A percentile compares a stretch with the other conserved stretches of the same genome.
These are phyloP conservation scores for Annulohypoxylon moriforme DNA, from an alignment of 495 filamentous ascomycete species.

Conservation along the genomic window DNA sequence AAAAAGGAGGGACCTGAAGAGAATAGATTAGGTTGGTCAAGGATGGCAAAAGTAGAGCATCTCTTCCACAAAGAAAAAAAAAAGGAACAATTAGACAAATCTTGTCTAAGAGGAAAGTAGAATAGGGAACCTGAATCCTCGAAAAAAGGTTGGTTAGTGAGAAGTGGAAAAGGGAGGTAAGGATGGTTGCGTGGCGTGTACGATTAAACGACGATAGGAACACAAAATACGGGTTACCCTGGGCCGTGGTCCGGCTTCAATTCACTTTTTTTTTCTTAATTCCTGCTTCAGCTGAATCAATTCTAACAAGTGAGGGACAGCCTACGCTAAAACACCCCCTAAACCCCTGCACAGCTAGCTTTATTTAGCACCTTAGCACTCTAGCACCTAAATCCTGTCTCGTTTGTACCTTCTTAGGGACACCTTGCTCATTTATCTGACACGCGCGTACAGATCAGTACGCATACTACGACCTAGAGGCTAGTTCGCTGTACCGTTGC, in stretches of 20 bases:
- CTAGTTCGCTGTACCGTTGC: neutral
- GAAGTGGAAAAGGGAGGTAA: slow-evolving; percentile 24
- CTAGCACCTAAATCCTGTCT: slow-evolving; percentile 15
- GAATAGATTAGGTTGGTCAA: slow-evolving; percentile 45
- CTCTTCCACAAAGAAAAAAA: slow-evolving; percentile 37
- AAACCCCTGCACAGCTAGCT: slow-evolving; percentile 36
- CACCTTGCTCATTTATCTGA: slow-evolving; percentile 43
- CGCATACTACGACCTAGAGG: too few species aligned
- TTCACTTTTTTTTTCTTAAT: slow-evolving; percentile 23
- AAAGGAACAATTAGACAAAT: slow-evolving; percentile 23
- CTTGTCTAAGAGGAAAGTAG: slow-evolving; percentile 24
- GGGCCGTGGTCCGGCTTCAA: slow-evolving; percentile 36
- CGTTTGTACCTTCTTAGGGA: slow-evolving; percentile 24
- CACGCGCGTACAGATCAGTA: slow-evolving; percentile 31
- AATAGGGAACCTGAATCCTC: slow-evolving; percentile 29
- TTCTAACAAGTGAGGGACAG: slow-evolving; percentile 26
- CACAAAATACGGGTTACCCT: slow-evolving; percentile 39
- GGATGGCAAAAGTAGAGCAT: slow-evolving; percentile 42
- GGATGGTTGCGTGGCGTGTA: slow-evolving; percentile 42
- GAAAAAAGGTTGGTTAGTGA: slow-evolving; percentile 31
- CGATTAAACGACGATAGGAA: slow-evolving; percentile 39
- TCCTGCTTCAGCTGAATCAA: slow-evolving; percentile 39
- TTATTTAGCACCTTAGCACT: slow-evolving; percentile 37
- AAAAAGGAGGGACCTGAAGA: slow-evolving; percentile 42
- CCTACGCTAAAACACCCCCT: slow-evolving; percentile 32